These are phyloP conservation scores for Lipomyces kockii DNA, from an alignment of 805 yeast species.

Conservation along the genomic window DNA sequence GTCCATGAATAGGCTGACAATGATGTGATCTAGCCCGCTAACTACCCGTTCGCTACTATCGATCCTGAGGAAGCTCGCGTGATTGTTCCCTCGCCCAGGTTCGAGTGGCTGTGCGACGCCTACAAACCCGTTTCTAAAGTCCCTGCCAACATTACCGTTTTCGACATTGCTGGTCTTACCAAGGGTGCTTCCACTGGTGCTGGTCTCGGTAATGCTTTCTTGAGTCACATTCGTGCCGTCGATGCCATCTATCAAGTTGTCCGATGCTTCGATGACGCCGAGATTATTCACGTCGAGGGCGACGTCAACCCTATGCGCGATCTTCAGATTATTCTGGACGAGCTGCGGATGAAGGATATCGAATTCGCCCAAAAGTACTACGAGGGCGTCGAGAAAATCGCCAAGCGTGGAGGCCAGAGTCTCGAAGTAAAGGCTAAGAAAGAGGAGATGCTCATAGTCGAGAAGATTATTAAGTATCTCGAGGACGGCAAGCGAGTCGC, in stretches of 20 bases:
- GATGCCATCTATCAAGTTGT: constrained; percentile 98
- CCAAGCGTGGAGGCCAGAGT: constrained; percentile 86
- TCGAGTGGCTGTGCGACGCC: constrained; percentile 72
- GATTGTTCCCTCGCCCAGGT: constrained; percentile 86
- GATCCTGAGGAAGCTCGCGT: constrained; percentile 99
- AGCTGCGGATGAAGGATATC: constrained; percentile 93
- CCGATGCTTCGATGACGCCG: constrained; percentile 96
- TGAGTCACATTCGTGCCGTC: constrained; percentile 94
- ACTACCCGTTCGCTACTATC: constrained; percentile 96
- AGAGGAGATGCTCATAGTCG: constrained; percentile 78
- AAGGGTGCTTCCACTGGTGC: constrained; percentile 79
- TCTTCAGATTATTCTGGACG: constrained; percentile 86
- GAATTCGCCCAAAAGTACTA: constrained; percentile 88
- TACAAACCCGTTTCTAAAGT: constrained; percentile 74
- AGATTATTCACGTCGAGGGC: constrained; percentile 94
- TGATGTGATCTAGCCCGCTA: constrained; percentile 69
- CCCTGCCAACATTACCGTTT: constrained; percentile 90
- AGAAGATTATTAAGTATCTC: constrained; percentile 72
- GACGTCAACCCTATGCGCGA: constrained; percentile 96
- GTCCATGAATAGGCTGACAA: constrained; percentile 6
- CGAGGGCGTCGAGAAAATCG: constrained; percentile 76
- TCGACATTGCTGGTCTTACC: constrained; percentile 97
- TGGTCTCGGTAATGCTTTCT: constrained; percentile 97
- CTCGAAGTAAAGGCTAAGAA: constrained; percentile 87
- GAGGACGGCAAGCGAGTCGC: constrained; percentile 88